phyloP scores from a whole-genome alignment of 768 basidiomycete species.

The Boletus insuetus region DNA sequence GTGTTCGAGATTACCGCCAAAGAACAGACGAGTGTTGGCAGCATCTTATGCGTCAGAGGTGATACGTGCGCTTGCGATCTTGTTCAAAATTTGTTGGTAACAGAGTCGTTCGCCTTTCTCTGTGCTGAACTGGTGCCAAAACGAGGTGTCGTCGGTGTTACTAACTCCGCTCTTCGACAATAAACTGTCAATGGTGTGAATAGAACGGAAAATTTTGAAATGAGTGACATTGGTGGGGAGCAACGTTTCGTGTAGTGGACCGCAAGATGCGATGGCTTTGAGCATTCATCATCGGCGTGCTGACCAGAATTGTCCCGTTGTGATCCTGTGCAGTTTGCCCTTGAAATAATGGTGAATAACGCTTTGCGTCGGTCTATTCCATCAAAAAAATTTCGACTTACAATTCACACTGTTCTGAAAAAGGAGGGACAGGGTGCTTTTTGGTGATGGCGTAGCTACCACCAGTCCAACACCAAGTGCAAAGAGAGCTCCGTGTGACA shows the following conservation, averaged over 20 bases:
- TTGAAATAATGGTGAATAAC: background rate
- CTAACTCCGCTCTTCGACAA: too few relatives aligned
- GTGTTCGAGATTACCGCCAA: too few relatives aligned
- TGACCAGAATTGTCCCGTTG: constrained; percentile 4
- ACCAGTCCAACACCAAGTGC: background rate
- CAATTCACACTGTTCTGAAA: constrained; percentile 13
- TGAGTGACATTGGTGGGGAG: constrained; percentile 8
- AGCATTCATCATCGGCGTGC: background rate
- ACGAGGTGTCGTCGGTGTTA: too few relatives aligned
- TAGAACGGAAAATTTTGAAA: background rate
- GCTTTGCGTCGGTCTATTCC: background rate
- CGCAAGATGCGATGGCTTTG: constrained; percentile 4
- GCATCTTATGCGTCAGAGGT: too few relatives aligned
- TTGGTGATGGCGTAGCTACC: constrained; percentile 1
- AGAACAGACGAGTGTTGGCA: too few relatives aligned
- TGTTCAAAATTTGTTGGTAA: too few relatives aligned
- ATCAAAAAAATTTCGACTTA: constrained; percentile 1
- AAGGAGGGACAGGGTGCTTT: constrained; percentile 1
- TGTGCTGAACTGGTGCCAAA: too few relatives aligned
- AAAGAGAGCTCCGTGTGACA: background rate
- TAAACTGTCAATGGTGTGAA: too few relatives aligned
- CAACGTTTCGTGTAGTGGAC: constrained; percentile 3
- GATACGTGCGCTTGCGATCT: too few relatives aligned
- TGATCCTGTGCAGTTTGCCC: constrained; percentile 8
- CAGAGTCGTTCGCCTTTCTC: too few relatives aligned